These are phyloP conservation scores for Sporisorium sorghi DNA, from an alignment of 1,284 basidiomycete genomes.

Conservation along the genomic window DNA sequence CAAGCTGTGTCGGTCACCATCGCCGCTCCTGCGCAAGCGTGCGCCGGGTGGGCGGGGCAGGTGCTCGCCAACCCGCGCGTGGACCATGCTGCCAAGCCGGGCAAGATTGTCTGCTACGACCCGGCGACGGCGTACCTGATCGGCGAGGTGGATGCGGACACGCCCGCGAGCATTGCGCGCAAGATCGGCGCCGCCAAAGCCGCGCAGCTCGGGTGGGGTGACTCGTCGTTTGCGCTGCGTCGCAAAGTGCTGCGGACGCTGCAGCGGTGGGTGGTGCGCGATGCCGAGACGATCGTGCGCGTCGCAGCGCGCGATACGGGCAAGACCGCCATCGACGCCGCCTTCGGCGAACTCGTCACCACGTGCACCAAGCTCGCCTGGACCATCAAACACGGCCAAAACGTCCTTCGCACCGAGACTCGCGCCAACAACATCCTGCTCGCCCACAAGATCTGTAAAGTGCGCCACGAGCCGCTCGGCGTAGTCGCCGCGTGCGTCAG, in stretches of 20 bases:
- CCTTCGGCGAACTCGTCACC: conserved; percentile 69
- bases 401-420: conserved; percentile 47
- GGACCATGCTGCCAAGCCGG: conserved; percentile 31
- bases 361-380: conserved; percentile 63
- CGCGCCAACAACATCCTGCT: conserved; percentile 78
- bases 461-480: conserved; percentile 91
- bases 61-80: conserved; percentile 39
- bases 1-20: conserved; percentile 33
- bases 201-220: conserved; percentile 80
- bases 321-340: conserved; percentile 80
- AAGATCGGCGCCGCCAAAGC: conserved; percentile 78
- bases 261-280: conserved; percentile 88
- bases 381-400: conserved; percentile 59
- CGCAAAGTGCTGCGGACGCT: conserved; percentile 84
- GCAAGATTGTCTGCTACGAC: conserved; percentile 86
- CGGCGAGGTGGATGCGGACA: conserved; percentile 78
- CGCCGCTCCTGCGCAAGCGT: conserved; percentile 43
- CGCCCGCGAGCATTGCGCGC: conserved; percentile 75
- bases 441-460: conserved; percentile 81
- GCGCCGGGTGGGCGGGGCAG: conserved; percentile 48
- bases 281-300: conserved; percentile 84
- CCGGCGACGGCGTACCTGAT: conserved; percentile 86
- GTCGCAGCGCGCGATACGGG: conserved; percentile 95
- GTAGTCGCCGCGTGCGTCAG: conserved; percentile 92
- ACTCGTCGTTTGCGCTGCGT: conserved; percentile 81